Conservation (phyloP, 2,329 filamentous ascomycete species). For the Phyllosticta citrichinensis region DNA sequence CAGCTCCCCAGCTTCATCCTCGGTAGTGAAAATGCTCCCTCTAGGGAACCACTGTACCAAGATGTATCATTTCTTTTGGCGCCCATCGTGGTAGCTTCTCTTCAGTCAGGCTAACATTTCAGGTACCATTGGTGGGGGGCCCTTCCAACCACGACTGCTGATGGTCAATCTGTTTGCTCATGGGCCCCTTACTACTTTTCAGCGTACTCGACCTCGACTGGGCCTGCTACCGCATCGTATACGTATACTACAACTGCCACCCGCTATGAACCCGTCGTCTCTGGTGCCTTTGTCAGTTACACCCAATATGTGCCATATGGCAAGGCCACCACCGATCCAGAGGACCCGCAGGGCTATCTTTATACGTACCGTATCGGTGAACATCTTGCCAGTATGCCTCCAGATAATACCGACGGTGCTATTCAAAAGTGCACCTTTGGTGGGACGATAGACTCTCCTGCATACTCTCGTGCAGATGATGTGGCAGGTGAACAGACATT, state of each 20-base stretch:
- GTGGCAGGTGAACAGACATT: not conserved
- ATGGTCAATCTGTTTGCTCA: not conserved
- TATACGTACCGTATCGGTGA: not conserved
- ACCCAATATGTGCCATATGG: not conserved
- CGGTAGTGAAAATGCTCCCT: no score
- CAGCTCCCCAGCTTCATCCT: no score
- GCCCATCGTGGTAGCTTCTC: not conserved
- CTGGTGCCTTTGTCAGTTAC: not conserved
- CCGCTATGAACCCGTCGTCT: not conserved
- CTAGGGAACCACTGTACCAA: no score
- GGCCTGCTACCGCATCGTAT: not conserved
- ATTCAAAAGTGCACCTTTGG: not conserved
- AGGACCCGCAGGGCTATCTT: not conserved
- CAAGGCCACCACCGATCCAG: not conserved
- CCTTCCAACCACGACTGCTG: not conserved
- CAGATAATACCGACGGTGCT: not conserved
- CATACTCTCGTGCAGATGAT: no score
- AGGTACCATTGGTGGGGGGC: slow-evolving; percentile 1
- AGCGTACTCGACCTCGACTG: not conserved
- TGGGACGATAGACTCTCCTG: not conserved
- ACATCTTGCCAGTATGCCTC: not conserved
- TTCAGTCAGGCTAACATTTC: not conserved
- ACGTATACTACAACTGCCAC: not conserved
- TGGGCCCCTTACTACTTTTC: slow-evolving; percentile 1
- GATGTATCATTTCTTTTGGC: not conserved